A percentile compares a stretch with the other conserved stretches of the same genome.
Evolutionary conservation across 2,329 filamentous ascomycete species (phyloP).

Genomic region (Coniochaeta prunicola): DNA sequence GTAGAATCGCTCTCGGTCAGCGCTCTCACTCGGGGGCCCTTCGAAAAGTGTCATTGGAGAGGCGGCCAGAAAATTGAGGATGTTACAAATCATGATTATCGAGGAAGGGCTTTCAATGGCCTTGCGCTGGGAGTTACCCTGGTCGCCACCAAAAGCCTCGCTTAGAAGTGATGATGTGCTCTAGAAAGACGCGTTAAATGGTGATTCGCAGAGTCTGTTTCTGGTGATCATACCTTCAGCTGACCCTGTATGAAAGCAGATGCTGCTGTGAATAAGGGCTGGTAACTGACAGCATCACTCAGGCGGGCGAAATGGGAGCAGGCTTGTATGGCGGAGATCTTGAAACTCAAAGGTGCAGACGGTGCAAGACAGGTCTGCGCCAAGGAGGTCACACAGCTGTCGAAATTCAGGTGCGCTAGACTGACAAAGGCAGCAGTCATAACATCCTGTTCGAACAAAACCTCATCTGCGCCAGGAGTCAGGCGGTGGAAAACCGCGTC

Average conservation of each 20-base stretch:
- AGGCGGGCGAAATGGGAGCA: constrained; percentile 56
- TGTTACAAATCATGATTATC: constrained; percentile 39
- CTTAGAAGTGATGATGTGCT: constrained; percentile 29
- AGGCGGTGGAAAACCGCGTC: constrained; percentile 57
- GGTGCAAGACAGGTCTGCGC: constrained; percentile 48
- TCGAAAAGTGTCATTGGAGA: constrained; percentile 43
- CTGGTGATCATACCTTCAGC: constrained; percentile 41
- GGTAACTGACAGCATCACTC: constrained; percentile 39
- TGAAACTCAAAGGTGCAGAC: constrained; percentile 52
- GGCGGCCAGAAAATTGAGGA: constrained; percentile 50
- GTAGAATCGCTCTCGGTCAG: constrained; percentile 30
- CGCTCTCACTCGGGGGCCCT: constrained; percentile 25
- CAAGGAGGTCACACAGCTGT: constrained; percentile 49
- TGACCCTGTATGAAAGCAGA: constrained; percentile 50
- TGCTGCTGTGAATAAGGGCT: constrained; percentile 46
- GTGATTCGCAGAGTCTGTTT: not conserved
- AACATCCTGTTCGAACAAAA: constrained; percentile 53
- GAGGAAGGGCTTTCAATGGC: constrained; percentile 30
- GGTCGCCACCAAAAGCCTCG: constrained; percentile 30
- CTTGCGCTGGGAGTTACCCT: constrained; percentile 28
- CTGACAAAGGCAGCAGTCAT: constrained; percentile 62
- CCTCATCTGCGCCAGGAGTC: constrained; percentile 36
- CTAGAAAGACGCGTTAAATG: constrained; percentile 13
- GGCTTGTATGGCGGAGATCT: constrained; percentile 54
- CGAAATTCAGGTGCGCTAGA: constrained; percentile 53